Percentiles rank a stretch among this genome's conserved stretches.
Evolutionary conservation across 176 grass and related monocot species (phyloP).

Genomic region (Canna indica): DNA sequence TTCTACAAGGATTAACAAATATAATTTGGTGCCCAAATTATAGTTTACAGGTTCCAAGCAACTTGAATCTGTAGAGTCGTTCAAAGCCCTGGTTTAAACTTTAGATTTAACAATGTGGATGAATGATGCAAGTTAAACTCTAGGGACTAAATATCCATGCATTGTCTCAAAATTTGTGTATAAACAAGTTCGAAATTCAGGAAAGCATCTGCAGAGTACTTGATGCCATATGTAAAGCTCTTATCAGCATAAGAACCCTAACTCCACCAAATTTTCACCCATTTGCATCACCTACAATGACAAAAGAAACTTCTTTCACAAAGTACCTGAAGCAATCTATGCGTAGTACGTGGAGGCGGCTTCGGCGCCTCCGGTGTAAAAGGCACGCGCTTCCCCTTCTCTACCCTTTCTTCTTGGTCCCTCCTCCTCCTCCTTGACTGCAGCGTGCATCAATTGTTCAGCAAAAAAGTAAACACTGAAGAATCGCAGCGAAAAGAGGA

Average conservation of each 20-base stretch:
- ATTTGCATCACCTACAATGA: no score
- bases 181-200: background rate
- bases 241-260: no score
- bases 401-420: conserved; percentile 1
- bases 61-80: background rate
- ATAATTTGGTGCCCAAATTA: background rate
- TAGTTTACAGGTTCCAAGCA: background rate
- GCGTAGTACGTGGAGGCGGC: conserved; percentile 50
- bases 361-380: conserved; percentile 3
- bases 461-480: background rate
- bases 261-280: no score
- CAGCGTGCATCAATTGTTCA: background rate
- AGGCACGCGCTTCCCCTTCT: background rate
- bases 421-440: conserved; percentile 19
- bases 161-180: background rate
- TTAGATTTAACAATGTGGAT: no score
- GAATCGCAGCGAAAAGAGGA: background rate
- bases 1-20: no score
- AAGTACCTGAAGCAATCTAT: conserved; percentile 79
- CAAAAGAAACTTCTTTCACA: background rate
- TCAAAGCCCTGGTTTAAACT: background rate
- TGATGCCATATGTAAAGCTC: no score
- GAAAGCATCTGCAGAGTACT: no score
- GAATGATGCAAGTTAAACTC: no score
- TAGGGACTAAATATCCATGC: background rate